phyloP scores from a whole-genome alignment of 495 filamentous ascomycete species.

The Articulospora tetracladia region DNA sequence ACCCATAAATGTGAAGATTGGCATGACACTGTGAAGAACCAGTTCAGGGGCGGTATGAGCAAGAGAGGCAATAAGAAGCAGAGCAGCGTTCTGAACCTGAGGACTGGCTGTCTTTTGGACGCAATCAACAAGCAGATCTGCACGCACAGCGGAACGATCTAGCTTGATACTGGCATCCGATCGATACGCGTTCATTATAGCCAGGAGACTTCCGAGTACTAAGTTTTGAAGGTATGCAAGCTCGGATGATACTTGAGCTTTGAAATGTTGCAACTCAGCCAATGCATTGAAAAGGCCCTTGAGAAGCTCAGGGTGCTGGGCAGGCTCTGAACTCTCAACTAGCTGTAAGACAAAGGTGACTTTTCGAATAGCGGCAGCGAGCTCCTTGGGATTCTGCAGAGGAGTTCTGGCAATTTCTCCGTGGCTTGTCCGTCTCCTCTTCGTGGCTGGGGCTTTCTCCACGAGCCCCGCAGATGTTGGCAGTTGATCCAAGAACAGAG shows the following conservation, averaged over 20 bases:
- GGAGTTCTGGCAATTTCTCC: constrained; percentile 44
- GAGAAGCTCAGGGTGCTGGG: constrained; percentile 67
- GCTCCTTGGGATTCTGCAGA: constrained; percentile 39
- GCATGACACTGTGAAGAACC: constrained; percentile 95
- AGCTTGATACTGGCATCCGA: constrained; percentile 55
- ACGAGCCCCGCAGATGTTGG: constrained; percentile 61
- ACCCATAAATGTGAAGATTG: constrained; percentile 97
- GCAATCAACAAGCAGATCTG: constrained; percentile 86
- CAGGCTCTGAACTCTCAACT: constrained; percentile 70
- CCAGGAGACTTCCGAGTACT: constrained; percentile 68
- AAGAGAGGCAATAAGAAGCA: constrained; percentile 81
- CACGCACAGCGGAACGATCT: constrained; percentile 70
- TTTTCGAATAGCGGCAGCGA: constrained; percentile 61
- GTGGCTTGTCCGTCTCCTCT: constrained; percentile 72
- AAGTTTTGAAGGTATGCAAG: constrained; percentile 83
- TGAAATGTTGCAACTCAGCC: constrained; percentile 78
- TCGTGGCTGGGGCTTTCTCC: constrained; percentile 60
- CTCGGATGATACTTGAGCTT: constrained; percentile 64
- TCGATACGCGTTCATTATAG: constrained; percentile 73
- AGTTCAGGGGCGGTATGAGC: constrained; percentile 81
- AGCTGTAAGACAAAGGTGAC: constrained; percentile 86
- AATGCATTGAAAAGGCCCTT: constrained; percentile 75
- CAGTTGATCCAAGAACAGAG: constrained; percentile 63
- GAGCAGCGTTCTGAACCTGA: constrained; percentile 84
- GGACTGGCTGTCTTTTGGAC: constrained; percentile 84